Evolutionary conservation across 1,284 basidiomycete species (phyloP), one percentile per base, ranked within the genome.

Genomic region (Puccinia coronata): DNA sequence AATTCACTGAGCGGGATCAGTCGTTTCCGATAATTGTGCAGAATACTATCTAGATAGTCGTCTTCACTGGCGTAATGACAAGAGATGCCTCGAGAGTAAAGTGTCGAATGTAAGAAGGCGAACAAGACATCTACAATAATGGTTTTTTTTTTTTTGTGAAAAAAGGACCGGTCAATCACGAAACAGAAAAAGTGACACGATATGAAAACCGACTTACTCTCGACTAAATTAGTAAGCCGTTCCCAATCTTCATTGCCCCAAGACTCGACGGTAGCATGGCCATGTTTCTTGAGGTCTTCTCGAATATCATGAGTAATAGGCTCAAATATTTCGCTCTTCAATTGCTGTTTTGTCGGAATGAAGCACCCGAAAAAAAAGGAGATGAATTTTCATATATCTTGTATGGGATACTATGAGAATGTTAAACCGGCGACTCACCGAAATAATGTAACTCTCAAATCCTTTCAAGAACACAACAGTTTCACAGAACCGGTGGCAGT

Each of bases 181-280:
- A 41, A 34, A n/a, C 34, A 41, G 43, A 63, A 23, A 55, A 47
- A n/a, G 28, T 9, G 1, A 34, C 25, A 61, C 11, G 28, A 11
- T 18, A 28, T 14, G n/a, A n/a, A 28, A 34, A 18, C 11, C 2
- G 20, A 39, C 80, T 69, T 67, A 81, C 80, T 81, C 55, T 81
- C 80, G 16, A 81, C 74, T 49, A 81, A 43, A 55, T 61, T 67
- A 6, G 59, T 63, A 31, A 81, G 65, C 41, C 72, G 59, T 23
- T 81, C 80, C 80, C 80, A 81, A 75, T 81, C 80, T 47, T 81
- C 80, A 57, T 67, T 75, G 11, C 51, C 49, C 80, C 80, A 81
- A 47, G 57, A 61, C 14, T 67, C 80, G 47, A 81, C 72, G 18
- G 65, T 75, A n/a, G 72, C 80, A 81, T 59, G 71, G 4, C 72